Evolutionary conservation across 495 filamentous ascomycete species (phyloP), one percentile per base, ranked within the genome.

Genomic region (Xylaria venustula): DNA sequence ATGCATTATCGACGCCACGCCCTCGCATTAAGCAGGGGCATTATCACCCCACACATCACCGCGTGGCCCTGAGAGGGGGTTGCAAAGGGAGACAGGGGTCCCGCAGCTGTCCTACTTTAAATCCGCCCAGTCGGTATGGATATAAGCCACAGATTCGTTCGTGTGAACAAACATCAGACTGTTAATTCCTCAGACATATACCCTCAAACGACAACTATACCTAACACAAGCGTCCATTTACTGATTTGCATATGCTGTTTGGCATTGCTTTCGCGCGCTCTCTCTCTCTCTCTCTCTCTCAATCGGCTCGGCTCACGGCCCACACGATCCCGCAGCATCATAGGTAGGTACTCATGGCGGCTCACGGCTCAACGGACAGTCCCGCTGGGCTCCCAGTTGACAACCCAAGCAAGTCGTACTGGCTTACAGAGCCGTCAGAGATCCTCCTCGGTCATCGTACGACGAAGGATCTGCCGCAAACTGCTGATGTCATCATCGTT

Each of bases 401-500:
- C 2, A 75, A 82, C 9, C 79, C 87, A 1, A 90, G 86, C 2
- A 69, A 77, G 7, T 88, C 90, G 0, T 93, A 89, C 74, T 95
- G 91, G 91, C 85, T 85, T 60, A 76, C 75, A 7, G 77, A 87
- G 53, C 77, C 81, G 0, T 85, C 84, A 1, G 63, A 77, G 3
- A 77, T 81, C 42, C 76, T 88, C 1, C 73, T 85, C 3, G 83
- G 81, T n/a, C 85, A 89, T 64, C 73, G 80, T 0, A 83, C 86
- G 3, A 90, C 88, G 2, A 52, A 72, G 5, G 73, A 81, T 1
- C 72, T 94, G 2, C 89, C 91, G 0, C 48, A 66, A 8, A 74
- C 79, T 3, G 87, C 90, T 44, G 80, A 92, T 26, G 81, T 90
- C 2, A 74, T 83, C 5, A 84, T 94, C 14, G 82, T 93, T 7